Evolutionary conservation across 768 basidiomycete species (phyloP), one percentile per base, ranked within the genome.

Genomic region (Termitomyces sp.): DNA sequence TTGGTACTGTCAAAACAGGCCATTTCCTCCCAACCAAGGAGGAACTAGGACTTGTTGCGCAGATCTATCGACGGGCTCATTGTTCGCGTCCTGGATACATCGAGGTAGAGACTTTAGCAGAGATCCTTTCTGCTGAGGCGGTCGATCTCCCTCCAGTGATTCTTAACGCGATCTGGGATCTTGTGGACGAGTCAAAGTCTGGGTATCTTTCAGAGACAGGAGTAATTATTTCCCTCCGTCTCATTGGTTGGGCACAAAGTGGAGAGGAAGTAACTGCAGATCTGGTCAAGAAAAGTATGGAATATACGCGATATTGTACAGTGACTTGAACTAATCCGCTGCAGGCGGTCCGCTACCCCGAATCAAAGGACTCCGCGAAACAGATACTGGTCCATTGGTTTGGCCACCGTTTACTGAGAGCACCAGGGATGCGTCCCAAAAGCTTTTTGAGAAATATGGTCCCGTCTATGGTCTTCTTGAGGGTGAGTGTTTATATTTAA

Each of bases 231-330:
- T 85, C 84, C 13, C 70, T 86, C 46, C 66, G 88, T 50, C 66
- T 88, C 31, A 85, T 89, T 57, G 85, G 83, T 3, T 82, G 83
- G 76, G 80, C 83, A 3, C 88, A 89, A 67, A 73, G 74, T 33
- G 84, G 74, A 32, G 73, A 73, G 60, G 61, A 64, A 11, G 65
- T 80, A 20, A 67, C 66, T 18, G 73, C 74, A 38, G 69, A 71
- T 27, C 62, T 82, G 54, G 65, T 79, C 29, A 63, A 66, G 2
- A 75, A 70, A 67, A 63, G 86, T 88, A 54, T 62, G 82, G 73
- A 16, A 16, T 20, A 16, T 20, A 2, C 41, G 2, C 25, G 40
- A 27, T 27, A 6, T 40, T 22, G 12, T n/a, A n/a, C n/a, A 4
- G 12, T 60, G 31, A 53, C 18, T 52, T 41, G 22, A 54, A n/a